Evolutionary conservation across 2,329 filamentous ascomycete genomes (phyloP).

Genomic region (Aspergillus oerlinghausenensis): DNA sequence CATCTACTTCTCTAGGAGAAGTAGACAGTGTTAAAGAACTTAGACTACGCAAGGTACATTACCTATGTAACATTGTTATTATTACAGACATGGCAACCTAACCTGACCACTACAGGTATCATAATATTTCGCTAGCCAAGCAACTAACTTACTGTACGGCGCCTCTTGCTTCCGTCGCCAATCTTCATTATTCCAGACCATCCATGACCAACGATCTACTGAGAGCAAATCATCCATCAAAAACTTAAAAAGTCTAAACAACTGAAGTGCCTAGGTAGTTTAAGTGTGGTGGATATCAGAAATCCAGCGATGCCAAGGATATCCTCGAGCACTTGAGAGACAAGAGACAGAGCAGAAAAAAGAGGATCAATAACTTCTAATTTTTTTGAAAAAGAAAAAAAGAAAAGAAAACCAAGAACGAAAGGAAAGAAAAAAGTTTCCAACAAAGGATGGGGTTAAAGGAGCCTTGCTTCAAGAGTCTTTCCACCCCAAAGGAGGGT

Average conservation of each 20-base stretch:
- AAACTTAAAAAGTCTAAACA: conserved; percentile 11
- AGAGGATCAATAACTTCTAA: background rate
- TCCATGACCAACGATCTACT: conserved; percentile 4
- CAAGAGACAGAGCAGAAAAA: background rate
- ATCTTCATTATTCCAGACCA: conserved; percentile 19
- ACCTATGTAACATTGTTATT: background rate
- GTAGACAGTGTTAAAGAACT: background rate
- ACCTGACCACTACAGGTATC: background rate
- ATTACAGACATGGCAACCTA: background rate
- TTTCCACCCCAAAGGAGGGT: background rate
- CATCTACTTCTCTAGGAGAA: conserved; percentile 5
- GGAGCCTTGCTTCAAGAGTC: background rate
- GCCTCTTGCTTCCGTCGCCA: conserved; percentile 19
- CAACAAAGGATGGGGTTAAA: background rate
- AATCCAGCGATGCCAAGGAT: conserved; percentile 6
- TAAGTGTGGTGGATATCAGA: conserved; percentile 3
- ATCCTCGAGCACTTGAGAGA: background rate
- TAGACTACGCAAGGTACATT: background rate
- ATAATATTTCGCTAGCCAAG: conserved; percentile 6
- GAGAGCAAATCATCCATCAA: background rate
- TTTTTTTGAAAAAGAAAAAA: background rate
- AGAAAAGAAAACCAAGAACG: background rate
- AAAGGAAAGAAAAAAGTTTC: background rate
- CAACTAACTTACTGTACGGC: conserved; percentile 11
- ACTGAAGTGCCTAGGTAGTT: background rate